A percentile compares a stretch with the other conserved stretches of the same genome.
Evolutionary conservation across 495 filamentous ascomycete species (phyloP).

Genomic region (Podospora anserina): DNA sequence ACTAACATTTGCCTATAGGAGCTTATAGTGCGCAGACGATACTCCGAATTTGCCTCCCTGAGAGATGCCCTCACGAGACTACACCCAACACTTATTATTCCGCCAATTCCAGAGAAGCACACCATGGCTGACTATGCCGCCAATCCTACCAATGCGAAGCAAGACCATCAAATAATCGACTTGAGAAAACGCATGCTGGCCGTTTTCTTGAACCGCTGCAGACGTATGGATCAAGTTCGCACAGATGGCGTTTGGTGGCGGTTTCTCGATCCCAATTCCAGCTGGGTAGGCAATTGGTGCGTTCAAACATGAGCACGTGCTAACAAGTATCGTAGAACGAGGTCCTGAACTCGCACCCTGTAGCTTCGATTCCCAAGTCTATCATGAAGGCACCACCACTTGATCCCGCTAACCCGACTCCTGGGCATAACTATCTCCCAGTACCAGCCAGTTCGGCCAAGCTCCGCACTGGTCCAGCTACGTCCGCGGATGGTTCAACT

Average conservation of each 20-base stretch:
- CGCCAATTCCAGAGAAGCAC: constrained; percentile 97
- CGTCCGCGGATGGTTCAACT: constrained; percentile 45
- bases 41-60: constrained; percentile 95
- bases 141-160: constrained; percentile 95
- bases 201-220: constrained; percentile 90
- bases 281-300: constrained; percentile 70
- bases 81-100: constrained; percentile 91
- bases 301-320: constrained; percentile 11
- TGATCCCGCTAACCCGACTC: constrained; percentile 83
- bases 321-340: constrained; percentile 65
- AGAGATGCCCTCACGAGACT: constrained; percentile 82
- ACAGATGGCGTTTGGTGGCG: constrained; percentile 97
- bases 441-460: constrained; percentile 81
- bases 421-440: constrained; percentile 85
- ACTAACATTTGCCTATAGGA: constrained; percentile 59
- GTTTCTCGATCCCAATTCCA: constrained; percentile 95
- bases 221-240: constrained; percentile 85
- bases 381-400: constrained; percentile 90
- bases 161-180: constrained; percentile 94
- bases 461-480: constrained; percentile 59
- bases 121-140: constrained; percentile 98
- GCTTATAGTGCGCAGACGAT: constrained; percentile 87
- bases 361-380: constrained; percentile 87
- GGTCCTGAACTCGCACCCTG: constrained; percentile 84
- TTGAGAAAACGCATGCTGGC: constrained; percentile 92